A percentile compares a stretch with the other conserved stretches of the same genome.
These are phyloP conservation scores for Rosa chinensis DNA, from an alignment of 306 rosid species.

Conservation along the genomic window DNA sequence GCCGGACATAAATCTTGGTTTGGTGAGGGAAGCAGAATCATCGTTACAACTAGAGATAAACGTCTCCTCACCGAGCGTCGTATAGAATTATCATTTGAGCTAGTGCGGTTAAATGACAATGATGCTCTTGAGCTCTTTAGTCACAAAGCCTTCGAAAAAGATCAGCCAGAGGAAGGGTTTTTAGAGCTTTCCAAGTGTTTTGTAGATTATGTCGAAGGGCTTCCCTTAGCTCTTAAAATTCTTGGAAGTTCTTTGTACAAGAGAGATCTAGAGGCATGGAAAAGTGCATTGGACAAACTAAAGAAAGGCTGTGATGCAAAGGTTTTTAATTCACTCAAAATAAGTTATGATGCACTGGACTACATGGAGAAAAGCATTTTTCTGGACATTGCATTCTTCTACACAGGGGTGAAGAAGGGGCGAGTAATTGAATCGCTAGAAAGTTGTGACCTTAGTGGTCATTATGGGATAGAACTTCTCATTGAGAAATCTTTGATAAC, in stretches of 20 bases:
- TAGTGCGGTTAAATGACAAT: neutral
- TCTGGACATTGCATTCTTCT: neutral
- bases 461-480: slow-evolving; percentile 32
- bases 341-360: slow-evolving; percentile 4
- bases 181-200: neutral
- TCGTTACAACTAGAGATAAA: neutral
- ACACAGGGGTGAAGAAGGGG: neutral
- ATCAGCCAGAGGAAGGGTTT: neutral
- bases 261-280: neutral
- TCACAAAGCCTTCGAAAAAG: neutral
- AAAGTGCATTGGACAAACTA: neutral
- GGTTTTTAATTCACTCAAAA: neutral
- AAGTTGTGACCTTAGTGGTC: neutral
- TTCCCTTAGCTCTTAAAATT: neutral
- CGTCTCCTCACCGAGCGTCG: neutral
- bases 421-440: neutral
- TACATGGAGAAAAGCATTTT: neutral
- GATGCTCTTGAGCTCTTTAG: slow-evolving; percentile 1
- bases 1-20: neutral
- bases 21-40: too few relatives aligned
- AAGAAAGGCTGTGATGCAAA: too few relatives aligned
- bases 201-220: neutral
- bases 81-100: neutral
- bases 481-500: slow-evolving; percentile 40
- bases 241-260: neutral